Evolutionary conservation across 768 basidiomycete genomes (phyloP).

Genomic region (Panellus pusillus): DNA sequence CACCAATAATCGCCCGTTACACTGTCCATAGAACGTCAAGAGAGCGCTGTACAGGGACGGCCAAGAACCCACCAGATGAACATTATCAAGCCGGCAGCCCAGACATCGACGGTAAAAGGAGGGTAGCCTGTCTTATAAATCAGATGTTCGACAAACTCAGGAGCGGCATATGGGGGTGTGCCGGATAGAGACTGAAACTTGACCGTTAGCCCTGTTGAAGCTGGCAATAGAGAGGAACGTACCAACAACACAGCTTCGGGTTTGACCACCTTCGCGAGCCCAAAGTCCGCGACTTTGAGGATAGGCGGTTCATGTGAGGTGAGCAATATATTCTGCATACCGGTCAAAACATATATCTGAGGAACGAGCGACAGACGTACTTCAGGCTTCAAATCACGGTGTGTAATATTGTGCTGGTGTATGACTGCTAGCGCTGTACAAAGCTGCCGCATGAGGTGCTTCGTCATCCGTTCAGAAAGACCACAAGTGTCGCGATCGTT

Average conservation of each 20-base stretch:
- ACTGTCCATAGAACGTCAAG: background rate
- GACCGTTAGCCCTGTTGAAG: no score
- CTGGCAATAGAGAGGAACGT: slow-evolving; percentile 19
- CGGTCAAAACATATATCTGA: background rate
- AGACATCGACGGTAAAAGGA: slow-evolving; percentile 79
- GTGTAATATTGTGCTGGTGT: slow-evolving; percentile 73
- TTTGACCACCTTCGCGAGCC: slow-evolving; percentile 88
- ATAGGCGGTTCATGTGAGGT: slow-evolving; percentile 64
- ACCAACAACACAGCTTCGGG: slow-evolving; percentile 73
- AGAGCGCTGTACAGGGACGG: background rate
- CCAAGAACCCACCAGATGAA: slow-evolving; percentile 50
- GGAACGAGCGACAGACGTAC: slow-evolving; percentile 33
- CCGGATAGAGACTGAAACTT: slow-evolving; percentile 82
- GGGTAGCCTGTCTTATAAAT: slow-evolving; percentile 64
- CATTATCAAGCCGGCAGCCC: slow-evolving; percentile 91
- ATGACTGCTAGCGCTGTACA: slow-evolving; percentile 79
- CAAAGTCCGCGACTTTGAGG: slow-evolving; percentile 96
- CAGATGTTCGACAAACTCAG: slow-evolving; percentile 67
- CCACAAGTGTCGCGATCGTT: background rate
- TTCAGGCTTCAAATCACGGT: slow-evolving; percentile 93
- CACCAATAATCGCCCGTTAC: background rate
- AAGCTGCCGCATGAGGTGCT: slow-evolving; percentile 77
- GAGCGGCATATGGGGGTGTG: slow-evolving; percentile 90
- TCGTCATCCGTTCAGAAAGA: slow-evolving; percentile 47
- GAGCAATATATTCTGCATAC: slow-evolving; percentile 71